Base-by-base conservation (phyloP, 2,329 filamentous ascomycete genomes). In the Microdochium bolleyi region DNA sequence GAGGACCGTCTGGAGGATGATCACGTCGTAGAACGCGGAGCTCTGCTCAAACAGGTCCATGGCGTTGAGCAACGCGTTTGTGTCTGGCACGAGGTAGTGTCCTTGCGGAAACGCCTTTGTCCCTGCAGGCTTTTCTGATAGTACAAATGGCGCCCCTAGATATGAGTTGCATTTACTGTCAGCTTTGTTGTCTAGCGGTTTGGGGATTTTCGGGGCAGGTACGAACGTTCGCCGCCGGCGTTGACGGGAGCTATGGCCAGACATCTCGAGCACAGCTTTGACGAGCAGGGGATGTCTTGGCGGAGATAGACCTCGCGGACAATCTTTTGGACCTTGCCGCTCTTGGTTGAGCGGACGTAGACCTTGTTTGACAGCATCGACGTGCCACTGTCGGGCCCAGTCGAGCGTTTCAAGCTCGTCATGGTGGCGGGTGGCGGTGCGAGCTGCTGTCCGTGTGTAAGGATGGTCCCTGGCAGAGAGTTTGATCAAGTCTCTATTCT, bases 241-340 rank as follows among this genome's bases (percentile, higher is more conserved):
- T 94, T 89, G 58, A 82, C 78, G 1, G 91, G 92, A 2, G 90
- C 89, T 58, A 75, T 81, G 49, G 83, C 77, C 48, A 88, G 77
- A 69, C 94, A 99, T 63, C 71, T 73, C 56, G 80, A 79, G 75
- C 94, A 99, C 48, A 99, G 76, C 69, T 86, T 88, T 24, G 92
- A 97, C 32, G 92, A 96, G 74, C 94, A 99, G 50, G 94, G 92
- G 64, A 99, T 97, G 69, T 99, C 94, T 73, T 92, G 89, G 69
- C 94, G 84, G 56, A 99, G 79, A 71, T 99, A 99, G 57, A 97
- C 80, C 75, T 99, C 94, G 64, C 92, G 85, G 60, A 99, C 94
- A 65, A 99, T 95, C 78, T 99, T 99, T 71, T 97, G 94, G 55
- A 97, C 92, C 75, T 96, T 96, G 70, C 94, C 94, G 70, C 85